These are phyloP conservation scores for Stephanodiscus minutulus DNA, from an alignment of 108 stramenopile genomes.

Conservation along the genomic window DNA sequence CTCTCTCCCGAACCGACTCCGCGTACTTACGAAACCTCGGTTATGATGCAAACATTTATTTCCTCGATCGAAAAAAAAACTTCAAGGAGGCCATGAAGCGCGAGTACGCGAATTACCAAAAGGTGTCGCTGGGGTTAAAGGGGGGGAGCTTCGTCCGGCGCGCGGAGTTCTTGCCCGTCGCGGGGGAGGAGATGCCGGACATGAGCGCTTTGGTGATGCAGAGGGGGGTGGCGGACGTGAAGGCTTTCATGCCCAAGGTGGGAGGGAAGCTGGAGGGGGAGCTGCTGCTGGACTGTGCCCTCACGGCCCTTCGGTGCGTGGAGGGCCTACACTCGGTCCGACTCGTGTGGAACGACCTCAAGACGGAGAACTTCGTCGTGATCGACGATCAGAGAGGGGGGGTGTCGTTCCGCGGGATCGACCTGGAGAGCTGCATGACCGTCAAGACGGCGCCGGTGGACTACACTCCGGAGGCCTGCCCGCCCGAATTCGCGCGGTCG, in stretches of 20 bases:
- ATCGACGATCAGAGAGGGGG: slow-evolving; percentile 57
- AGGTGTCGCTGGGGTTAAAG: slow-evolving; percentile 50
- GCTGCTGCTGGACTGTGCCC: slow-evolving; percentile 68
- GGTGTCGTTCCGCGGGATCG: slow-evolving; percentile 63
- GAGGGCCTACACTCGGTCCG: slow-evolving; percentile 72
- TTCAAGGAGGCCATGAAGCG: slow-evolving; percentile 66
- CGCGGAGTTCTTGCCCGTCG: slow-evolving; percentile 64
- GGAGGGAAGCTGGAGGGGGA: slow-evolving; percentile 65
- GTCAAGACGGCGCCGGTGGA: slow-evolving; percentile 76
- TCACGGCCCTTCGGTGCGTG: slow-evolving; percentile 72
- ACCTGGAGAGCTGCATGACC: slow-evolving; percentile 86
- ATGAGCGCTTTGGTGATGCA: slow-evolving; percentile 82
- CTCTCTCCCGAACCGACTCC: no score
- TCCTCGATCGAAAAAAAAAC: no score
- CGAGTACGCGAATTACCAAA: slow-evolving; percentile 79
- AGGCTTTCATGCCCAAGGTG: slow-evolving; percentile 63
- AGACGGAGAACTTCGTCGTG: slow-evolving; percentile 89
- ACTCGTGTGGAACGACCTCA: slow-evolving; percentile 90
- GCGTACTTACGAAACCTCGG: no score
- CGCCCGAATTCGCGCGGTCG: slow-evolving; percentile 85
- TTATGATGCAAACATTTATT: no score
- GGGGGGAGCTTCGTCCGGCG: slow-evolving; percentile 52
- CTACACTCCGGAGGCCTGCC: slow-evolving; percentile 90
- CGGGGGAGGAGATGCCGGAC: slow-evolving; percentile 57
- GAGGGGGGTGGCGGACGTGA: slow-evolving; percentile 75